Evolutionary conservation across 2,329 filamentous ascomycete species (phyloP).

Genomic region (Blastomyces gilchristii): DNA sequence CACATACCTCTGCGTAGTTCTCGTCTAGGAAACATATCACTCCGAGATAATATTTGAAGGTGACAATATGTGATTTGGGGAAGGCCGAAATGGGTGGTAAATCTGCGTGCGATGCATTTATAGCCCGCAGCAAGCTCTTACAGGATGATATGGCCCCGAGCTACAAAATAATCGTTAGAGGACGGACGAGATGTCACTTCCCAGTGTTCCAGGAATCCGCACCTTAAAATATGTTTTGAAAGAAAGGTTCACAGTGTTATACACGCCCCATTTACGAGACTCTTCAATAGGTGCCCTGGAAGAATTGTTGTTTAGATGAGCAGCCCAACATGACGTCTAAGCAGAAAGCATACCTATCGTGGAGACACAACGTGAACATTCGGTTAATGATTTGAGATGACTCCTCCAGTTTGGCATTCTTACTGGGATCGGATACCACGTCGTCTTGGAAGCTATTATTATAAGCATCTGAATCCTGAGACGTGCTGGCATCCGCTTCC

Average conservation of each 20-base stretch:
- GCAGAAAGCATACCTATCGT: slow-evolving; percentile 60
- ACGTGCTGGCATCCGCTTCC: slow-evolving; percentile 65
- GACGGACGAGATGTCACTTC: neutral
- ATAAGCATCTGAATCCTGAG: slow-evolving; percentile 40
- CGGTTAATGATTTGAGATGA: slow-evolving; percentile 82
- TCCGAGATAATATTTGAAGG: slow-evolving; percentile 92
- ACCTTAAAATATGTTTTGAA: slow-evolving; percentile 98
- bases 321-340: neutral
- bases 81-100: slow-evolving; percentile 72
- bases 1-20: slow-evolving; percentile 66
- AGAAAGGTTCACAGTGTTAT: slow-evolving; percentile 84
- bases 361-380: slow-evolving; percentile 82
- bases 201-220: slow-evolving; percentile 10
- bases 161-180: slow-evolving; percentile 38
- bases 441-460: slow-evolving; percentile 62
- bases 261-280: slow-evolving; percentile 95
- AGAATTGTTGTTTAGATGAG: slow-evolving; percentile 15
- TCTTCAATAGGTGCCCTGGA: slow-evolving; percentile 68
- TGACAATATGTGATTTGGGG: slow-evolving; percentile 82
- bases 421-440: slow-evolving; percentile 62
- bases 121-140: slow-evolving; percentile 76
- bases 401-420: slow-evolving; percentile 80
- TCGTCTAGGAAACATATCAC: slow-evolving; percentile 92
- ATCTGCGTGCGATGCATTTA: slow-evolving; percentile 66
- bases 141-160: slow-evolving; percentile 44